Conservation (phyloP, 495 filamentous ascomycete species). For the Neurospora intermedia region DNA sequence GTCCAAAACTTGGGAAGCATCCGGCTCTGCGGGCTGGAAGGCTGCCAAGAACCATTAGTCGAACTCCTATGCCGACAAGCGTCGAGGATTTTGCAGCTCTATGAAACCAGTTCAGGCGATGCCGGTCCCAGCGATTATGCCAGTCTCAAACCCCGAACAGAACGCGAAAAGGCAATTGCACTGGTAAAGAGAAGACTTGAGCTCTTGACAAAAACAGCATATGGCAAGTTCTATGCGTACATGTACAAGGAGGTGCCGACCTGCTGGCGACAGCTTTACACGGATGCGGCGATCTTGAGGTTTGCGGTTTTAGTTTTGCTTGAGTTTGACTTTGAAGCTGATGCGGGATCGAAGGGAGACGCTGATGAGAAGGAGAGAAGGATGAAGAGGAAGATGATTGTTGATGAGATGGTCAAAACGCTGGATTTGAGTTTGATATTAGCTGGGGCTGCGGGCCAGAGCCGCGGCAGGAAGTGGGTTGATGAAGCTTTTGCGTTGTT, state of each 20-base stretch:
- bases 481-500: slow-evolving; percentile 41
- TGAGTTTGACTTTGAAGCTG: background rate
- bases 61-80: slow-evolving; percentile 30
- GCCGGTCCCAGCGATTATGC: background rate
- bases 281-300: slow-evolving; percentile 63
- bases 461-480: slow-evolving; percentile 47
- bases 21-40: slow-evolving; percentile 7
- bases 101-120: background rate
- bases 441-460: slow-evolving; percentile 51
- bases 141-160: background rate
- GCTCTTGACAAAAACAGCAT: slow-evolving; percentile 33
- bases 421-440: slow-evolving; percentile 79
- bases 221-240: slow-evolving; percentile 59
- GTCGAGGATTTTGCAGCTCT: slow-evolving; percentile 11
- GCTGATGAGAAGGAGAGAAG: background rate
- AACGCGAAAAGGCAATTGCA: background rate
- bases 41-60: slow-evolving; percentile 26
- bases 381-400: background rate
- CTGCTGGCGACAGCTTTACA: slow-evolving; percentile 70
- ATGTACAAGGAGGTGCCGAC: slow-evolving; percentile 62
- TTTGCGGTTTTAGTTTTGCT: slow-evolving; percentile 30
- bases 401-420: slow-evolving; percentile 43
- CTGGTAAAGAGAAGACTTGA: slow-evolving; percentile 28
- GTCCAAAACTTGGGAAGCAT: background rate
- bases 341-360: slow-evolving; percentile 2